A percentile compares a stretch with the other conserved stretches of the same genome.
phyloP scores from a whole-genome alignment of 768 basidiomycete species.

The Termitomyces sp. region DNA sequence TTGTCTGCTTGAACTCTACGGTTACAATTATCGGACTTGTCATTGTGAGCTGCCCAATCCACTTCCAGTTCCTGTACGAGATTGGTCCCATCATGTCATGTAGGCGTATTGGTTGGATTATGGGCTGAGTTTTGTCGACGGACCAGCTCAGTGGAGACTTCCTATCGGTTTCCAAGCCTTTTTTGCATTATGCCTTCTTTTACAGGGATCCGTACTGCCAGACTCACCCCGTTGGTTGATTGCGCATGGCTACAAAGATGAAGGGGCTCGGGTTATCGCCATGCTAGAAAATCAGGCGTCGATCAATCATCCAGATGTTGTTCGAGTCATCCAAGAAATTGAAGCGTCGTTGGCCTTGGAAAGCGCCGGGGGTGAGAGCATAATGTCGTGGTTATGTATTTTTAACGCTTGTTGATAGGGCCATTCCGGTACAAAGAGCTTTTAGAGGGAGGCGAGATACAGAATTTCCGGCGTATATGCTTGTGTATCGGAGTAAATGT shows the following conservation, averaged over 20 bases:
- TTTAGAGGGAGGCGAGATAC: slow-evolving; percentile 29
- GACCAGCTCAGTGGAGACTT: slow-evolving; percentile 22
- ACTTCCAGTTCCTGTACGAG: background rate
- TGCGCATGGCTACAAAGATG: slow-evolving; percentile 29
- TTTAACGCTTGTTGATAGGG: slow-evolving; percentile 12
- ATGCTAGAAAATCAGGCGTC: slow-evolving; percentile 28
- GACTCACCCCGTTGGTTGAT: slow-evolving; percentile 38
- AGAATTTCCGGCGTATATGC: slow-evolving; percentile 33
- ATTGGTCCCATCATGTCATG: background rate
- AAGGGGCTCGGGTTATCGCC: slow-evolving; percentile 29
- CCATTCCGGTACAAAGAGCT: slow-evolving; percentile 31
- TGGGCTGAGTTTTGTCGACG: slow-evolving; percentile 31
- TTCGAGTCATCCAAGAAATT: slow-evolving; percentile 29
- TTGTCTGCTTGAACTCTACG: slow-evolving; percentile 32
- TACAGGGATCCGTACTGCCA: slow-evolving; percentile 29
- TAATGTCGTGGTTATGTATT: background rate
- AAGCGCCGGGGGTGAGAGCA: slow-evolving; percentile 28
- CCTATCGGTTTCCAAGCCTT: slow-evolving; percentile 33
- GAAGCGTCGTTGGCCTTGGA: slow-evolving; percentile 30
- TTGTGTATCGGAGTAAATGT: slow-evolving; percentile 33
- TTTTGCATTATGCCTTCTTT: slow-evolving; percentile 31
- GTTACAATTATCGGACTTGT: slow-evolving; percentile 35
- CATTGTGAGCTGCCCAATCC: slow-evolving; percentile 20
- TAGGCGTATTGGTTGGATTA: slow-evolving; percentile 38
- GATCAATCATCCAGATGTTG: slow-evolving; percentile 27